phyloP scores from a whole-genome alignment of 306 rosid genomes.

The Cicer pinnatifidum region DNA sequence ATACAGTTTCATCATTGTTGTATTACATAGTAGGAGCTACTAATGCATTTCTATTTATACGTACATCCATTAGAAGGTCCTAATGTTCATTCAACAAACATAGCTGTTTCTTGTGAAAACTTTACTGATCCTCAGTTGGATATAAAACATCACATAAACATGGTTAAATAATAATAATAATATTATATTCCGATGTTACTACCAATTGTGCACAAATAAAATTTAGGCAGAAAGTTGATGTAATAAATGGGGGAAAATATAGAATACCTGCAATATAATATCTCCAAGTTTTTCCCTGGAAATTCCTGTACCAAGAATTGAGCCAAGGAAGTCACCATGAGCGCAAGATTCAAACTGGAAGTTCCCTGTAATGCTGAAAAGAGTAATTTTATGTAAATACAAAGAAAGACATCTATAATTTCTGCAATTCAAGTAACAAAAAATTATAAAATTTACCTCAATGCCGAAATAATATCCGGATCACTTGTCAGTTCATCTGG shows the following conservation, averaged over 20 bases:
- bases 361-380: conserved; percentile 81
- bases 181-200: background rate
- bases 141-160: conserved; percentile 21
- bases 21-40: background rate
- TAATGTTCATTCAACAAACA: conserved; percentile 16
- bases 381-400: conserved; percentile 37
- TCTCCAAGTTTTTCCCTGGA: conserved; percentile 85
- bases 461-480: conserved; percentile 84
- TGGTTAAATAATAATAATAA: background rate
- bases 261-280: conserved; percentile 75
- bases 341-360: conserved; percentile 79
- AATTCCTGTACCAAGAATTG: conserved; percentile 90
- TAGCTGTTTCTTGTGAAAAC: conserved; percentile 9
- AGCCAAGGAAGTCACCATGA: conserved; percentile 90
- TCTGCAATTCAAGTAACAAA: conserved; percentile 19
- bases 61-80: background rate
- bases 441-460: conserved; percentile 57
- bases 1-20: background rate
- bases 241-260: background rate
- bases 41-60: too few relatives aligned
- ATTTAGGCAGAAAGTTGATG: conserved; percentile 16
- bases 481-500: conserved; percentile 78
- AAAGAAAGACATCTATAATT: conserved; percentile 23
- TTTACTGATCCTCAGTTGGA: conserved; percentile 9
- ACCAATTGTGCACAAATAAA: conserved; percentile 1